A percentile compares a stretch with the other conserved stretches of the same genome.
Conservation (phyloP, 805 yeast species). For the Myxozyma sirexii region DNA sequence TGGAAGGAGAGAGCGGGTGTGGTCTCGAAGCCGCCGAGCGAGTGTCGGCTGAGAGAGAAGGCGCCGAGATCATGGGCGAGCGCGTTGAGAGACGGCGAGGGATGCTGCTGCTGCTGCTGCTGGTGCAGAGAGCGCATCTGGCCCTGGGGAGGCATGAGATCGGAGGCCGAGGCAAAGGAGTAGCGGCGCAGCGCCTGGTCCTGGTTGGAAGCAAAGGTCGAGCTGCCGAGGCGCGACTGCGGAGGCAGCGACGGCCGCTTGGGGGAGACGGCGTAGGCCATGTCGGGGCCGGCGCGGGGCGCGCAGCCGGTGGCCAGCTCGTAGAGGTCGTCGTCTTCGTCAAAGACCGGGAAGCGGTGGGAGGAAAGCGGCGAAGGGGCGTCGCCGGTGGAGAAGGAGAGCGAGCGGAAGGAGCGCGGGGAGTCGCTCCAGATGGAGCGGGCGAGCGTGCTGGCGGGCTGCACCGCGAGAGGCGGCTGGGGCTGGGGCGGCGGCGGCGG, state of each 20-base stretch:
- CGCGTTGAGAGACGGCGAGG: neutral
- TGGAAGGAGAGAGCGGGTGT: neutral
- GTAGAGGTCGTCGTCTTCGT: conserved; percentile 23
- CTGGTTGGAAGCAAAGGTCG: neutral
- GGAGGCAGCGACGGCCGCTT: conserved; percentile 11
- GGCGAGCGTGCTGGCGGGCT: neutral
- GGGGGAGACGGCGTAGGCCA: conserved; percentile 1
- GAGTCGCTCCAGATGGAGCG: conserved; percentile 12
- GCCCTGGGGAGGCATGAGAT: neutral
- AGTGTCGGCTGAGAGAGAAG: neutral
- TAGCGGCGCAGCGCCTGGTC: neutral
- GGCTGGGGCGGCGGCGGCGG: conserved; percentile 5
- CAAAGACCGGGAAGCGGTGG: conserved; percentile 19
- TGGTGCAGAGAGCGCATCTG: neutral
- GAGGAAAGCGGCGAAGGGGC: conserved; percentile 5
- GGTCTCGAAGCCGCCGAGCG: neutral
- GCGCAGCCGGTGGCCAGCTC: neutral
- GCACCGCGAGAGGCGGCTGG: neutral
- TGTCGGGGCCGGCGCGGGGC: neutral
- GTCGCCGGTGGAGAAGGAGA: conserved; percentile 12
- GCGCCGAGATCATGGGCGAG: neutral
- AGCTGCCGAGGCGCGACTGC: neutral
- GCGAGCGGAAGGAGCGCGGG: conserved; percentile 11
- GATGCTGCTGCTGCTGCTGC: conserved; percentile 4
- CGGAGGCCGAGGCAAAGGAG: conserved; percentile 2